Evolutionary conservation across 2,329 filamentous ascomycete genomes (phyloP), one percentile per base, ranked within the genome.

Genomic region (Curvularia hawaiiensis): DNA sequence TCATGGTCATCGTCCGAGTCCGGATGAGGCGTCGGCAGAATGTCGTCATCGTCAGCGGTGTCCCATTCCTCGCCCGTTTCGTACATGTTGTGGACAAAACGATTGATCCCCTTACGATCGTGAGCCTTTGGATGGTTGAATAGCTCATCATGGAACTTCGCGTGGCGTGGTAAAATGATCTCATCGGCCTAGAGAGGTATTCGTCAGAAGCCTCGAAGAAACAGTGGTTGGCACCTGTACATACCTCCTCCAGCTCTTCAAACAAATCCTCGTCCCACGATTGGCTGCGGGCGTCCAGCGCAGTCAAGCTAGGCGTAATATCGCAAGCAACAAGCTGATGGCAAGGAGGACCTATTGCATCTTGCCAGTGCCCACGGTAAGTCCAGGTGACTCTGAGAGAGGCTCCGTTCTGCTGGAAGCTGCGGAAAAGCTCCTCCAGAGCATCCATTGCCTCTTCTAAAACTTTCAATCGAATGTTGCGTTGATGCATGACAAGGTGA

Each of bases 311-410:
- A 35, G 31, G 9, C 20, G 45, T 48, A 6, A 35, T 48, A 2
- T 48, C 45, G 10, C 31, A 48, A 24, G 18, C n/a, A 9, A 48
- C 20, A 6, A 48, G 30, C 22, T 48, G 28, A 30, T 35, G n/a
- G 24, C 31, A 39, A 35, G 50, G 50, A 2, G 39, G 50, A 10
- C 39, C 30, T n/a, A 12, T 18, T 7, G 16, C 16, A 5, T 22
- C 14, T 4, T 39, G 4, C 28, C 30, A 55, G 18, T 45, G 46
- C n/a, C 53, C 53, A 22, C 46, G 40, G 14, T 55, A 55, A 4
- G 40, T 50, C 53, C 47, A 55, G 20, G 46, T 33, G 11, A 50
- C 24, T 22, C 11, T 50, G 28, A 55, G 38, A 31, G n/a, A 38
- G 11, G 40, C 46, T 18, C 10, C 39, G 10, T 55, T 10, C 14